Conservation (phyloP, 106 monocot species). For the Platanthera guangdongensis region DNA sequence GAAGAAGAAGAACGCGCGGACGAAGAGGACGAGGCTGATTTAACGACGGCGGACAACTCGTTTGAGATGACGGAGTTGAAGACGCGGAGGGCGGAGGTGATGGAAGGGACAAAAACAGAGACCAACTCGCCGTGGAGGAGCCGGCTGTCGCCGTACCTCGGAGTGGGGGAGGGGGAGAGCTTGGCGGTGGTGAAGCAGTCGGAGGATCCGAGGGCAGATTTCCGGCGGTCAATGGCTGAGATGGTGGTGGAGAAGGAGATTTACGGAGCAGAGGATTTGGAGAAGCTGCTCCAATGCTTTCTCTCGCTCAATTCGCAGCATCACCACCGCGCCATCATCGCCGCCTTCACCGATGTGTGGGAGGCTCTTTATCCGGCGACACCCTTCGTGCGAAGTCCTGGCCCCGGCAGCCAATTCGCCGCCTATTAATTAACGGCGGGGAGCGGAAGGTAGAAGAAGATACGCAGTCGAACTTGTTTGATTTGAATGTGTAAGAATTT, state of each 20-base stretch:
- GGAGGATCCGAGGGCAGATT: slow-evolving; percentile 58
- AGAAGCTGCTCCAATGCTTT: slow-evolving; percentile 64
- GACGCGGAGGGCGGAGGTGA: not conserved
- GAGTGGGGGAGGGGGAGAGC: slow-evolving; percentile 14
- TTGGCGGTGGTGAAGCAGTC: slow-evolving; percentile 74
- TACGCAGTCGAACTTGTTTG: not conserved
- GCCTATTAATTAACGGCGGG: not conserved
- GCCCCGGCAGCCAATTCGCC: not conserved
- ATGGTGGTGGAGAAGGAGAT: slow-evolving; percentile 78
- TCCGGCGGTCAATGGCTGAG: slow-evolving; percentile 75
- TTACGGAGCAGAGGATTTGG: slow-evolving; percentile 49
- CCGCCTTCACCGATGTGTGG: slow-evolving; percentile 61
- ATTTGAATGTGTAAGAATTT: not conserved
- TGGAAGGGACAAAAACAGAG: not conserved
- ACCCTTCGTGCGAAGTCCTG: not conserved
- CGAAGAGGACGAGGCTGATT: slow-evolving; percentile 10
- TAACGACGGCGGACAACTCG: not conserved
- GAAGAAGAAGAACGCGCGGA: slow-evolving; percentile 19
- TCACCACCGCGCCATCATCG: slow-evolving; percentile 53
- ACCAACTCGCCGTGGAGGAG: not conserved
- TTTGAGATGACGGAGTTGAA: not conserved
- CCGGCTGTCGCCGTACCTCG: not conserved
- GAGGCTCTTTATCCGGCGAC: slow-evolving; percentile 33
- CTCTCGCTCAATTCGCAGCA: slow-evolving; percentile 53
- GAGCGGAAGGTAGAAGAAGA: not conserved